Percentiles rank a stretch among this genome's conserved stretches.
Conservation (phyloP, 768 basidiomycete species). For the Sarcodon aspratus region DNA sequence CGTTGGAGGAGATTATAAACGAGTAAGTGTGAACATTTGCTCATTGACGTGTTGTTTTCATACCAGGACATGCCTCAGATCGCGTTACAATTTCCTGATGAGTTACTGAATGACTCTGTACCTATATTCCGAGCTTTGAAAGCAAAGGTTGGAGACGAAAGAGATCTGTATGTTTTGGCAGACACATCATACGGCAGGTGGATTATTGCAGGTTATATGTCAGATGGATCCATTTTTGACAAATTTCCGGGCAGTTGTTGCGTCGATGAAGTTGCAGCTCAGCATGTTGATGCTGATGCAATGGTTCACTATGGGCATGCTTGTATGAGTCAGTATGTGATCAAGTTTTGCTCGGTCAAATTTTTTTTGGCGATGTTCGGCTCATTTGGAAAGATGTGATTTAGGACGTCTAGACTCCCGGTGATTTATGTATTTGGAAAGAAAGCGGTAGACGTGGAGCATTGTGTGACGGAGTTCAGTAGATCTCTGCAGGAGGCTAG, state of each 20-base stretch:
- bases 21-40: conserved; percentile 33
- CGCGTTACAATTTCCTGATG: conserved; percentile 93
- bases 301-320: conserved; percentile 96
- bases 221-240: not conserved
- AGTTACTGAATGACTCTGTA: conserved; percentile 79
- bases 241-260: conserved; percentile 55
- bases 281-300: conserved; percentile 86
- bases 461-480: conserved; percentile 34
- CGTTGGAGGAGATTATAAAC: conserved; percentile 48
- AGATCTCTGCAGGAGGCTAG: conserved; percentile 16
- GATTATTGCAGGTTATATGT: conserved; percentile 10
- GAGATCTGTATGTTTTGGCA: conserved; percentile 82
- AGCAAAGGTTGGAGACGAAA: conserved; percentile 25
- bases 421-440: conserved; percentile 88
- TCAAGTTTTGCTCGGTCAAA: not conserved
- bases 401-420: conserved; percentile 76
- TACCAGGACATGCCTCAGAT: conserved; percentile 31
- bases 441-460: conserved; percentile 43
- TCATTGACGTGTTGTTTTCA: not conserved
- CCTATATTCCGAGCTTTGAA: conserved; percentile 68
- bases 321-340: conserved; percentile 79
- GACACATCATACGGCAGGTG: conserved; percentile 97
- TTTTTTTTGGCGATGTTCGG: not conserved
- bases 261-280: conserved; percentile 91
- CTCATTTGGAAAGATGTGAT: not conserved